phyloP scores from a whole-genome alignment of 2,329 filamentous ascomycete species.

The Fusarium xylarioides region DNA sequence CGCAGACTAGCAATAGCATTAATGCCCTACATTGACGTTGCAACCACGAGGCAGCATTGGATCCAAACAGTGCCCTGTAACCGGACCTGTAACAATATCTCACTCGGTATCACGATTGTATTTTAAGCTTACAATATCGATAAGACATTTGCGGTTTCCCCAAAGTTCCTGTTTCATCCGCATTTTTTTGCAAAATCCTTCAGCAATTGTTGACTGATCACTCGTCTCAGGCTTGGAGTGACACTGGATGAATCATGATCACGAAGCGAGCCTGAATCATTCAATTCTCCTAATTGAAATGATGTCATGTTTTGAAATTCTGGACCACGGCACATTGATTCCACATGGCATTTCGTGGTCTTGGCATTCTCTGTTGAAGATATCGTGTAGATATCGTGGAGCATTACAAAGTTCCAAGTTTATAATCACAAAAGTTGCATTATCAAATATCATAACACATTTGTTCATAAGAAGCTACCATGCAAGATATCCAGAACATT shows the following conservation, averaged over 20 bases:
- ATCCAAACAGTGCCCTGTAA: slow-evolving; percentile 25
- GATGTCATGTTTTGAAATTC: slow-evolving; percentile 1
- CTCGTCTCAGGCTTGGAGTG: slow-evolving; percentile 19
- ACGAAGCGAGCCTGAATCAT: slow-evolving; percentile 6
- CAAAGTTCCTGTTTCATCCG: slow-evolving; percentile 17
- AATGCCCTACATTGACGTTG: slow-evolving; percentile 17
- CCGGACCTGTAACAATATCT: slow-evolving; percentile 22
- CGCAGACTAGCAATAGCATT: slow-evolving; percentile 15
- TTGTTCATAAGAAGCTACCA: neutral
- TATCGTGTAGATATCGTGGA: neutral
- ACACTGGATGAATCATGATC: slow-evolving; percentile 8
- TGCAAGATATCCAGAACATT: neutral
- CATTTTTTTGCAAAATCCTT: slow-evolving; percentile 1
- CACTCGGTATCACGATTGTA: neutral
- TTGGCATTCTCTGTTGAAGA: neutral
- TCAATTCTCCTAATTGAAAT: neutral
- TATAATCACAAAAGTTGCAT: neutral
- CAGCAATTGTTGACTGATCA: neutral
- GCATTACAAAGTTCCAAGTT: neutral
- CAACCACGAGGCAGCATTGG: neutral
- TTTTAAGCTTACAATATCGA: slow-evolving; percentile 10
- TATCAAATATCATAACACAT: neutral
- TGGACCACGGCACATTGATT: neutral
- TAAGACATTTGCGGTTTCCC: neutral
- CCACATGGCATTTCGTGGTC: neutral